Percentiles rank a stretch among this genome's conserved stretches.
phyloP scores from a whole-genome alignment of 495 filamentous ascomycete genomes.

The Annulohypoxylon moriforme region DNA sequence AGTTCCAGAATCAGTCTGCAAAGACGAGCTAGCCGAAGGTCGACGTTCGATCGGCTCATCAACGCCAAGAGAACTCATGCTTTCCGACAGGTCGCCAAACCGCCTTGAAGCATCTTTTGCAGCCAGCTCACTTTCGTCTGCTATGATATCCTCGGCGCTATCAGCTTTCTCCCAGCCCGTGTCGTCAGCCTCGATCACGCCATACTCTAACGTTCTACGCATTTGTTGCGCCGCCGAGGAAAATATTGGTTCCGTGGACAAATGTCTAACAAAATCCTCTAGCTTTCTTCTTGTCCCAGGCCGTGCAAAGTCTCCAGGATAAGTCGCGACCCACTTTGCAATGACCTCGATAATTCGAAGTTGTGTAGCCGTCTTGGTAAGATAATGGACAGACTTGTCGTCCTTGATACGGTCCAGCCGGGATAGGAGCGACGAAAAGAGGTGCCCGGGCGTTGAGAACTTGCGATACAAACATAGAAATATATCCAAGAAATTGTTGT shows the following conservation, averaged over 20 bases:
- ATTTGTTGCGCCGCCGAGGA: slow-evolving; percentile 87
- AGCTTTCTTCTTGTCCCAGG: slow-evolving; percentile 77
- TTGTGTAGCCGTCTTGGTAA: slow-evolving; percentile 81
- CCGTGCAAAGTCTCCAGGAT: slow-evolving; percentile 92
- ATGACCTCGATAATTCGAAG: slow-evolving; percentile 84
- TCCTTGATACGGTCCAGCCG: slow-evolving; percentile 77
- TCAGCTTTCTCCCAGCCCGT: slow-evolving; percentile 79
- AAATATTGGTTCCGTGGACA: slow-evolving; percentile 79
- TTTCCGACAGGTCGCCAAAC: slow-evolving; percentile 52
- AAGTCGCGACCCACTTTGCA: slow-evolving; percentile 87
- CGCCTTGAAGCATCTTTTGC: slow-evolving; percentile 38
- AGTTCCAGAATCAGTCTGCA: slow-evolving; percentile 37
- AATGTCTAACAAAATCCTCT: slow-evolving; percentile 73
- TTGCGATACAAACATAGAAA: slow-evolving; percentile 97
- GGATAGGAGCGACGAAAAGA: slow-evolving; percentile 77
- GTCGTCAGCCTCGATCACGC: slow-evolving; percentile 82
- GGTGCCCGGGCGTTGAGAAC: slow-evolving; percentile 81
- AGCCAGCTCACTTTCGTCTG: slow-evolving; percentile 28
- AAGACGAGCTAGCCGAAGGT: slow-evolving; percentile 59
- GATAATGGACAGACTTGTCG: slow-evolving; percentile 67
- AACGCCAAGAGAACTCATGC: slow-evolving; percentile 57
- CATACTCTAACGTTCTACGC: slow-evolving; percentile 68
- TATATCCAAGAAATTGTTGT: slow-evolving; percentile 83
- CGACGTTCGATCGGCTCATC: slow-evolving; percentile 58
- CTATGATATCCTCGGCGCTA: slow-evolving; percentile 51